phyloP scores from a whole-genome alignment of 75 land plant species.

The Sequoia sempervirens region DNA sequence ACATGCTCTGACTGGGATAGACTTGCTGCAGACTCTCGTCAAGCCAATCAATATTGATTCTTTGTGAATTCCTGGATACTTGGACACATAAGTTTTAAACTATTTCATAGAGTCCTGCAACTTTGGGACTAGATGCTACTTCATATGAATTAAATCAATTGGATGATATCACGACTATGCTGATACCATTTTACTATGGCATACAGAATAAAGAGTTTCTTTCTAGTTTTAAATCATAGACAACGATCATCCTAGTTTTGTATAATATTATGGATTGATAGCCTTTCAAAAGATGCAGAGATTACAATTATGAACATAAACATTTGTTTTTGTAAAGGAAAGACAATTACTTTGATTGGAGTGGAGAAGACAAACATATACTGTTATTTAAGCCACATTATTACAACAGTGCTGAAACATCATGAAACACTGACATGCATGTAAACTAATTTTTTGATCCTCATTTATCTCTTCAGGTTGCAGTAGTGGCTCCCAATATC shows the following conservation, averaged over 20 bases:
- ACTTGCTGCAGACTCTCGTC: not conserved
- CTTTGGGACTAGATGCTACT: not conserved
- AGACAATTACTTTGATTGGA: too few relatives aligned
- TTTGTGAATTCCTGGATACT: not conserved
- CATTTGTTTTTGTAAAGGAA: too few relatives aligned
- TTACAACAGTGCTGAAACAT: too few relatives aligned
- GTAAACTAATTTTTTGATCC: not conserved
- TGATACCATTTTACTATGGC: not conserved
- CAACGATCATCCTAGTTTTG: not conserved
- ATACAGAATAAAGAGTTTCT: not conserved
- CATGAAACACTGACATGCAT: not conserved
- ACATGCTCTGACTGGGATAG: too few relatives aligned
- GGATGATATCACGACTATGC: not conserved
- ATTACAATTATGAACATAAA: too few relatives aligned
- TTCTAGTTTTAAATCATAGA: not conserved
- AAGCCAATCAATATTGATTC: not conserved
- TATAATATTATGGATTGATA: not conserved
- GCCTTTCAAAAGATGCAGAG: not conserved
- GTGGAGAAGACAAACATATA: too few relatives aligned
- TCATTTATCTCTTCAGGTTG: slow-evolving; percentile 44
- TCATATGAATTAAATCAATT: not conserved
- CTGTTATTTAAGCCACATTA: too few relatives aligned
- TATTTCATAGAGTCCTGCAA: not conserved
- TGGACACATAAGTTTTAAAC: not conserved
- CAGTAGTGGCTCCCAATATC: slow-evolving; percentile 73